A percentile compares a stretch with the other conserved stretches of the same genome.
These are phyloP conservation scores for Saturnispora gosingensis DNA, from an alignment of 805 yeast genomes.

Conservation along the genomic window DNA sequence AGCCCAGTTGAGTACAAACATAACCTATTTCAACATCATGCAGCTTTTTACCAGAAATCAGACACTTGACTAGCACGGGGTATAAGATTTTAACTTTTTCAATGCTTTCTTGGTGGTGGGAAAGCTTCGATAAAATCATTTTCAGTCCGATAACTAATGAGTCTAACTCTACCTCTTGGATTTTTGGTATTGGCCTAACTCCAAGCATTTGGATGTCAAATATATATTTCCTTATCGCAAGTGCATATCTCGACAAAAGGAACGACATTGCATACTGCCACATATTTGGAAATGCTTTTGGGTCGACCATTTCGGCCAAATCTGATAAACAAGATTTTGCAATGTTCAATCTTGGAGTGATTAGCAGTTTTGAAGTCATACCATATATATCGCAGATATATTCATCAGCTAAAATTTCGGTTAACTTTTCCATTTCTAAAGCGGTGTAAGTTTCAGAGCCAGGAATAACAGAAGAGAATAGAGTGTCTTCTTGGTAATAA, in stretches of 20 bases:
- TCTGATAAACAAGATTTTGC: slow-evolving; percentile 50
- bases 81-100: slow-evolving; percentile 1
- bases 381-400: slow-evolving; percentile 49
- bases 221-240: slow-evolving; percentile 53
- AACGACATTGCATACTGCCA: slow-evolving; percentile 33
- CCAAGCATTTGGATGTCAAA: slow-evolving; percentile 54
- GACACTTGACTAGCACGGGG: slow-evolving; percentile 5
- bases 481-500: slow-evolving; percentile 47
- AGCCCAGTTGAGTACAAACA: not conserved
- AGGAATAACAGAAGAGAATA: slow-evolving; percentile 8
- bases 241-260: slow-evolving; percentile 48
- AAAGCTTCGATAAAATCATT: not conserved
- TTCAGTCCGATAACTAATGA: slow-evolving; percentile 36
- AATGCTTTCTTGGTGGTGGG: not conserved
- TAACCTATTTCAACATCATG: not conserved
- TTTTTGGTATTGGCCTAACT: slow-evolving; percentile 53
- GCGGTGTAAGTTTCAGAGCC: not conserved
- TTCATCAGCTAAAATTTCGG: slow-evolving; percentile 27
- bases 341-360: slow-evolving; percentile 37
- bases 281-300: slow-evolving; percentile 16
- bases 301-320: slow-evolving; percentile 34
- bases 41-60: not conserved
- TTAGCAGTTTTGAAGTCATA: slow-evolving; percentile 42
- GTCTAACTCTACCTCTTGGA: slow-evolving; percentile 57
- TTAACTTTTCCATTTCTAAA: slow-evolving; percentile 1